Percentiles rank a stretch among this genome's conserved stretches.
These are phyloP conservation scores for Casuarina glauca DNA, from an alignment of 306 rosid genomes.

Conservation along the genomic window DNA sequence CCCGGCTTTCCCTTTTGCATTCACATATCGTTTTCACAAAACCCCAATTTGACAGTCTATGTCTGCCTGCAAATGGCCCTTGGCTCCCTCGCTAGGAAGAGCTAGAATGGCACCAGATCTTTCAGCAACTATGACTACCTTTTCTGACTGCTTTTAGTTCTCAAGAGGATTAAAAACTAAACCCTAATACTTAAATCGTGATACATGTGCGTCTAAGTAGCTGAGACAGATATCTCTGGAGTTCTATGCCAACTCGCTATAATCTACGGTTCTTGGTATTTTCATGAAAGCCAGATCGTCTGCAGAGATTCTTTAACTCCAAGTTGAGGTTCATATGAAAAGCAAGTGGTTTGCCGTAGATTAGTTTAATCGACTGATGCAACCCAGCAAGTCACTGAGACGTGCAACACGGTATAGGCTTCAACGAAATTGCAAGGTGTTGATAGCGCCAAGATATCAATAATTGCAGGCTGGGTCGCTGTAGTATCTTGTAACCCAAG, in stretches of 20 bases:
- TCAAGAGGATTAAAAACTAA: too few relatives aligned
- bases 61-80: neutral
- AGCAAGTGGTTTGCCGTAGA: too few relatives aligned
- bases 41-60: neutral
- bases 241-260: too few relatives aligned
- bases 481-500: constrained; percentile 43
- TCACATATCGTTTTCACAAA: constrained; percentile 37
- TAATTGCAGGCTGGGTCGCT: constrained; percentile 20
- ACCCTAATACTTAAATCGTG: neutral
- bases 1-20: constrained; percentile 31
- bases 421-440: neutral
- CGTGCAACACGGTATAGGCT: constrained; percentile 13
- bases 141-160: neutral
- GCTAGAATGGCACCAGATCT: too few relatives aligned
- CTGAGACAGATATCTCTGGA: too few relatives aligned
- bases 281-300: too few relatives aligned
- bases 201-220: neutral
- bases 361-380: neutral
- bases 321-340: too few relatives aligned
- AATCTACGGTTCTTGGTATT: too few relatives aligned
- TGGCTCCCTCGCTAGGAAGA: too few relatives aligned
- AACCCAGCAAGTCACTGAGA: constrained; percentile 22
- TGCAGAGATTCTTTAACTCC: too few relatives aligned
- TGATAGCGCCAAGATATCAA: constrained; percentile 19
- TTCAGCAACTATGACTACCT: neutral